Base-by-base conservation (phyloP, 495 filamentous ascomycete genomes). In the Annulohypoxylon stygium region DNA sequence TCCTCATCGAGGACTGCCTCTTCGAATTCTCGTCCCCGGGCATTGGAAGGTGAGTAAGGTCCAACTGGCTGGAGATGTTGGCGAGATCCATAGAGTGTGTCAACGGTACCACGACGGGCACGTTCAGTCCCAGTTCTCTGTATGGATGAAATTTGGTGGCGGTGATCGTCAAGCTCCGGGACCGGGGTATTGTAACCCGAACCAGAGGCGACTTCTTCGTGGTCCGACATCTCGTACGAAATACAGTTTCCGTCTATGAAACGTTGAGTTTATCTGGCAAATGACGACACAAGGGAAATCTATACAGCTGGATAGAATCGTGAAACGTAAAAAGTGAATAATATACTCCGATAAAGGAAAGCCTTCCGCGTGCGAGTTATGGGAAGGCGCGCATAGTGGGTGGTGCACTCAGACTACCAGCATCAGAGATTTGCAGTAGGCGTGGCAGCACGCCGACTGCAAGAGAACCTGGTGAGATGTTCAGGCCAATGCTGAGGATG, bases 131-230 rank as follows among this genome's bases (percentile, higher is more conserved):
- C 85, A 8, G 77, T 58, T 58, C 88, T 86, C 30, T 91, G 90
- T 16, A 91, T 81, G 36, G 92, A 89, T 26, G 90, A 81, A 37
- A 91, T 79, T 76, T 97, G 94, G 77, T 91, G 87, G 51, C 94
- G 93, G 82, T 98, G 94, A 77, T 98, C 96, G 79, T 99, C 96
- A 10, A 98, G 85, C 76, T 97, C 93, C 58, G 92, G 91, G 23
- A 94, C 92, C 2, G 95, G 93, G 50, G 92, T 93, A 78, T 91
- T 92, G 83, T 85, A 88, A 43, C 85, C 83, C 74, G 81, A 82
- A 73, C 84, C 83, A 25, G 81, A 75, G 36, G 69, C 76, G 61
- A 67, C 74, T 69, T 84, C 86, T 55, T 88, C 86, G 66, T 83
- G 84, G 73, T 88, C 86, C 67, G 86, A 90, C 90, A 92, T 92